Percentiles rank a stretch among this genome's conserved stretches.
These are phyloP conservation scores for Umbilicaria muhlenbergii DNA, from an alignment of 495 filamentous ascomycete species.

Conservation along the genomic window DNA sequence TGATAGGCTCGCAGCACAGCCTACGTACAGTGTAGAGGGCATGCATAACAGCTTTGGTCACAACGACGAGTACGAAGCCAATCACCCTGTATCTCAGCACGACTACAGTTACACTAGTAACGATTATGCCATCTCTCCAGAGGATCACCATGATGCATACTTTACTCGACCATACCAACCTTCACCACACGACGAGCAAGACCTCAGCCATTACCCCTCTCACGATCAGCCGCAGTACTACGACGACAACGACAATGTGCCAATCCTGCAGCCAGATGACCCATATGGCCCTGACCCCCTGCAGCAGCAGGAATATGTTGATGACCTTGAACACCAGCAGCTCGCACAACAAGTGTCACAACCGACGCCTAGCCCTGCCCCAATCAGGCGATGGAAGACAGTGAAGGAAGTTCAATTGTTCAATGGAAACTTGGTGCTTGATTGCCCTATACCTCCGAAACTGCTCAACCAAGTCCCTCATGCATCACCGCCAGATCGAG, in stretches of 20 bases:
- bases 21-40: conserved; percentile 76
- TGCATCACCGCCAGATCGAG: conserved; percentile 62
- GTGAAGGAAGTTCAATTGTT: conserved; percentile 96
- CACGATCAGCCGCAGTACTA: conserved; percentile 30
- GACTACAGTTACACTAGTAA: conserved; percentile 29
- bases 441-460: conserved; percentile 88
- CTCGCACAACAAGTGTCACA: background rate
- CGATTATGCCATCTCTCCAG: conserved; percentile 64
- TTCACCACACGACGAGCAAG: conserved; percentile 41
- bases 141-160: conserved; percentile 75
- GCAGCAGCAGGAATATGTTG: conserved; percentile 25
- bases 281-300: conserved; percentile 43
- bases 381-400: conserved; percentile 88
- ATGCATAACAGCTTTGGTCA: conserved; percentile 54
- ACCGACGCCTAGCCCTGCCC: conserved; percentile 43
- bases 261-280: conserved; percentile 42
- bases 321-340: conserved; percentile 19
- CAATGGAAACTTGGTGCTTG: conserved; percentile 91
- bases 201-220: conserved; percentile 33
- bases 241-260: conserved; percentile 40
- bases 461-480: conserved; percentile 75
- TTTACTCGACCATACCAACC: conserved; percentile 72
- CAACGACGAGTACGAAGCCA: conserved; percentile 46
- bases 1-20: conserved; percentile 56
- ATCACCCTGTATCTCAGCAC: conserved; percentile 23